A percentile compares a stretch with the other conserved stretches of the same genome.
Conservation (phyloP, 2,329 filamentous ascomycete genomes). For the Alternaria conjuncta region DNA sequence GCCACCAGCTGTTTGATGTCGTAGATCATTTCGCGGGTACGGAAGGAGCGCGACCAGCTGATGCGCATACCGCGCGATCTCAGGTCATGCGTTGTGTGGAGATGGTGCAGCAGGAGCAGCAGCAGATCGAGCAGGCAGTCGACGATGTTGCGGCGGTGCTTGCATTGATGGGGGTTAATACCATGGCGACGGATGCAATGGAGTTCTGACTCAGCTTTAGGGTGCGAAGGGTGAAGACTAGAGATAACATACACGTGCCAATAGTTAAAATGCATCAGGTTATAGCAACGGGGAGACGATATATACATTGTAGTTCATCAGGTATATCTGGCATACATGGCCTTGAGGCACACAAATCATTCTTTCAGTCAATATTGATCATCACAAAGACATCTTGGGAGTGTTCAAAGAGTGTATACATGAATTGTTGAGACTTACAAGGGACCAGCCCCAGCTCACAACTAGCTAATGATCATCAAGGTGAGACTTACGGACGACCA, state of each 20-base stretch:
- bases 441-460: background rate
- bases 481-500: background rate
- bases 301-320: rapidly evolving
- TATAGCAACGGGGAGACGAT: background rate
- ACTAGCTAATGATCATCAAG: background rate
- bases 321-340: background rate
- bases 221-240: background rate
- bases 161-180: background rate
- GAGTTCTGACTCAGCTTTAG: background rate
- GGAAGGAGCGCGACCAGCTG: background rate
- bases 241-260: rapidly evolving
- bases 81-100: background rate
- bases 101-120: background rate
- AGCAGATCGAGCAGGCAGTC: background rate
- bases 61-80: background rate
- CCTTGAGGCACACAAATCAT: background rate
- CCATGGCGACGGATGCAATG: background rate
- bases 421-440: background rate
- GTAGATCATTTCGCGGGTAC: background rate
- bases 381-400: background rate
- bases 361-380: background rate
- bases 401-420: background rate
- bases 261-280: rapidly evolving
- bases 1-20: background rate
- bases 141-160: background rate